Conservation (phyloP, 2,329 filamentous ascomycete species). For the Purpureocillium lavendulum region DNA sequence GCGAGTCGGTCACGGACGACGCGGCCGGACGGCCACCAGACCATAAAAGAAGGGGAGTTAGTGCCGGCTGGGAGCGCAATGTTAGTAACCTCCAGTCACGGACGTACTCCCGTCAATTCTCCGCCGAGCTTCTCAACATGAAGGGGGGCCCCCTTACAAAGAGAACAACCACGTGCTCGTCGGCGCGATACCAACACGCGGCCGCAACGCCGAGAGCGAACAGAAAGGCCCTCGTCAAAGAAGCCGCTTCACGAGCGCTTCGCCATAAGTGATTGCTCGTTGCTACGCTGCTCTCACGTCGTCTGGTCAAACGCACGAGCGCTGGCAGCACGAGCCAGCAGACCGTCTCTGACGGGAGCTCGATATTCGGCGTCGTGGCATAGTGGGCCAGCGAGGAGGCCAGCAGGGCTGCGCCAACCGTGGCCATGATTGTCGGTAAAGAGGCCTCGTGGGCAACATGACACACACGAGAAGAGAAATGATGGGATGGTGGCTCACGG, state of each 20-base stretch:
- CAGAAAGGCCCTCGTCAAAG: background rate
- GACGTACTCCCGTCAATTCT: no score
- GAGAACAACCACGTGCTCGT: background rate
- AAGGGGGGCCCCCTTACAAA: background rate
- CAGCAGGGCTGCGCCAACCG: background rate
- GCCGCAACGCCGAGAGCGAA: background rate
- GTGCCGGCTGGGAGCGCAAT: no score
- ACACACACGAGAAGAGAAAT: no score
- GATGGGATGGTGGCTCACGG: no score
- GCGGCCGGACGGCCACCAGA: background rate
- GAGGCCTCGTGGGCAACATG: no score
- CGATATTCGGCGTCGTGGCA: background rate
- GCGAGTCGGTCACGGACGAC: background rate
- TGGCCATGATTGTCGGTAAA: background rate
- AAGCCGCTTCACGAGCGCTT: no score
- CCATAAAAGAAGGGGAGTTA: background rate
- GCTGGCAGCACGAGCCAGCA: background rate
- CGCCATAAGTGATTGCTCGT: no score
- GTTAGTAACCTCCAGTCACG: no score
- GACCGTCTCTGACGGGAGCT: background rate
- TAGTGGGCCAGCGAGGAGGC: background rate
- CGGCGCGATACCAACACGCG: constrained; percentile 1
- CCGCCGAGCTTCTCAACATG: no score
- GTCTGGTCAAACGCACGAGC: background rate
- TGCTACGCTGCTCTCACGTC: background rate